Base-by-base conservation (phyloP, 1,284 basidiomycete species). In the Tausonia pullulans region DNA sequence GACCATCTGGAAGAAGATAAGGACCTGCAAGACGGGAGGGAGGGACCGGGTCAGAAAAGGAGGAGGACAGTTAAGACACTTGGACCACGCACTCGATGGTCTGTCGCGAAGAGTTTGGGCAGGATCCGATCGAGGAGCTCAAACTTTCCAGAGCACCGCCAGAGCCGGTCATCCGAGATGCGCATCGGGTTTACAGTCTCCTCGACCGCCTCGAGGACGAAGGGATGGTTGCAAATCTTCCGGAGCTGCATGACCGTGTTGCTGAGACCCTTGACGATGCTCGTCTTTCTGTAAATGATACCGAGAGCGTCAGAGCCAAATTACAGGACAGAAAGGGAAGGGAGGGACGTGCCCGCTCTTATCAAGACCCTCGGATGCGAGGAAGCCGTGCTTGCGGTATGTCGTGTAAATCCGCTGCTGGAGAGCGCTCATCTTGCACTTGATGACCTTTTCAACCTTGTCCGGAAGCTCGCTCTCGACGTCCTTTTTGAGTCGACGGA, bases 1-100 rank as follows among this genome's bases (percentile, higher is more conserved):
- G 7, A 95, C 98, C 95, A 98, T 98, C 78, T 98, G 95, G 87
- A 98, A 98, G 84, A 98, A 98, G 74, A 98, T 97, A 68, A 98
- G 84, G 48, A 74, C 74, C 72, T 73, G 64, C 11, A 9, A 4
- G 5, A 11, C 9, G 14, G 27, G 9, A n/a, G 7, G 27, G 52
- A 54, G 7, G 9, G n/a, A 43, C 44, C 9, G 41, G 27, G 46
- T 63, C 46, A 62, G 60, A 14, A 45, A 54, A 52, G 52, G n/a
- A 40, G 40, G 41, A 16, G 41, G 0, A 46, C 39, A 27, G 27
- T 27, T 27, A 2, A 27, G 27, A 27, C 27, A 27, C 27, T 27
- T 3, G 9, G 16, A 57, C 27, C 43, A 69, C 70, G 66, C 71
- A 94, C 92, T 74, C 94, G 86, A 80, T 98, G 95, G 41, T 87